Evolutionary conservation across 1,284 basidiomycete genomes (phyloP), one percentile per base, ranked within the genome.

Genomic region (Chalciporus sp.): DNA sequence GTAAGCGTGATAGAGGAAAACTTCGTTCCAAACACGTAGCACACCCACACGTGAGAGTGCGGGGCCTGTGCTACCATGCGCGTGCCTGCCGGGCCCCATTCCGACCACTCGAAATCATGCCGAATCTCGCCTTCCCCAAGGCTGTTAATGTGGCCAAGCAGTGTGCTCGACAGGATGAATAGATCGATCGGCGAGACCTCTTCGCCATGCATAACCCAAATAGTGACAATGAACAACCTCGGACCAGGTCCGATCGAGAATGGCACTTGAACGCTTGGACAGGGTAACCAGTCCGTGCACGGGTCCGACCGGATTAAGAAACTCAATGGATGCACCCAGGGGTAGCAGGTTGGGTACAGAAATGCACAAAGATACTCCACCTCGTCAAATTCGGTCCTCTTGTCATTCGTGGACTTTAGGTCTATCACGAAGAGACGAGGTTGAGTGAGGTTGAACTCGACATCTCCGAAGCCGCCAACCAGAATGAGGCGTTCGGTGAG

Each of bases 251-350:
- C 73, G n/a, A 72, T 69, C 45, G 72, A 72, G 67, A 86, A 87
- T 0, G 85, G 84, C 19, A 77, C 74, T 23, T 60, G 57, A 41
- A 61, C 52, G 26, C 61, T 58, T 12, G 66, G 55, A 53, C 68
- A 61, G 20, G 77, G 74, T 29, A 56, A 59, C 76, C 79, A 83
- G 29, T 58, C 57, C 2, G 81, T 77, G 10, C 78, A 72, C 17
- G 85, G 84, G 61, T 87, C 84, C n/a, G 79, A 80, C 26, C 79
- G 80, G 27, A 87, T 74, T 27, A 72, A 61, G 43, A 85, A 68
- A 35, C 64, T 64, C 48, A 71, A 56, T 0, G 63, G 55, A 23
- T 66, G 59, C 16, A 72, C 63, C 51, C 57, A 61, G 10, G 57
- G 58, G 6, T 58, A 53, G 39, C 78, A 61, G 2, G 56, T 47